These are phyloP conservation scores for Lachnellula suecica DNA, from an alignment of 2,329 filamentous ascomycete species.

Conservation along the genomic window DNA sequence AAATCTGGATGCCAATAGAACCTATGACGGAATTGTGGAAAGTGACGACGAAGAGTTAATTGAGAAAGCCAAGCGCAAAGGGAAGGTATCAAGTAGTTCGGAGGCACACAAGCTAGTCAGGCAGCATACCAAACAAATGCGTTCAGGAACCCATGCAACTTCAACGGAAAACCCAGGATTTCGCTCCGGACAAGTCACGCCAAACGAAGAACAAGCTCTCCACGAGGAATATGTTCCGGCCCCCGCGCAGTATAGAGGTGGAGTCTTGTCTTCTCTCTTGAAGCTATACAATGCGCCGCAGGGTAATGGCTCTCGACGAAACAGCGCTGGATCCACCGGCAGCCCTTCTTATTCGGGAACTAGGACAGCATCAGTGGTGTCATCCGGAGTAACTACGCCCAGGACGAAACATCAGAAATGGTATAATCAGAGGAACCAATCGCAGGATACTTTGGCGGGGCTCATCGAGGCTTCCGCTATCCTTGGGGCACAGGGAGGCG, in stretches of 20 bases:
- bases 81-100: constrained; percentile 27
- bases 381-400: constrained; percentile 38
- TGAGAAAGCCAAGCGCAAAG: constrained; percentile 12
- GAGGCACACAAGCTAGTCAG: constrained; percentile 46
- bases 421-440: constrained; percentile 40
- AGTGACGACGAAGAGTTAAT: constrained; percentile 25
- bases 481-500: constrained; percentile 47
- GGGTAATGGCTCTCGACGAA: constrained; percentile 30
- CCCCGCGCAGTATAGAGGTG: constrained; percentile 68
- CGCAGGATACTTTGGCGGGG: constrained; percentile 47
- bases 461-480: constrained; percentile 55
- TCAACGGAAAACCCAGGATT: constrained; percentile 15
- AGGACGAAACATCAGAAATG: constrained; percentile 29
- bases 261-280: constrained; percentile 70
- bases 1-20: constrained; percentile 25
- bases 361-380: constrained; percentile 35
- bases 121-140: constrained; percentile 36
- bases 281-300: constrained; percentile 62
- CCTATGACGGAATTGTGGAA: constrained; percentile 24
- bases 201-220: constrained; percentile 39
- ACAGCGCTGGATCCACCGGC: constrained; percentile 31
- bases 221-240: constrained; percentile 64
- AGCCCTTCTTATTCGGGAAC: constrained; percentile 30
- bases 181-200: constrained; percentile 47
- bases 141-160: constrained; percentile 8